A percentile compares a stretch with the other conserved stretches of the same genome.
Evolutionary conservation across 2,329 filamentous ascomycete genomes (phyloP).

Genomic region (Cladosporium sphaerospermum): DNA sequence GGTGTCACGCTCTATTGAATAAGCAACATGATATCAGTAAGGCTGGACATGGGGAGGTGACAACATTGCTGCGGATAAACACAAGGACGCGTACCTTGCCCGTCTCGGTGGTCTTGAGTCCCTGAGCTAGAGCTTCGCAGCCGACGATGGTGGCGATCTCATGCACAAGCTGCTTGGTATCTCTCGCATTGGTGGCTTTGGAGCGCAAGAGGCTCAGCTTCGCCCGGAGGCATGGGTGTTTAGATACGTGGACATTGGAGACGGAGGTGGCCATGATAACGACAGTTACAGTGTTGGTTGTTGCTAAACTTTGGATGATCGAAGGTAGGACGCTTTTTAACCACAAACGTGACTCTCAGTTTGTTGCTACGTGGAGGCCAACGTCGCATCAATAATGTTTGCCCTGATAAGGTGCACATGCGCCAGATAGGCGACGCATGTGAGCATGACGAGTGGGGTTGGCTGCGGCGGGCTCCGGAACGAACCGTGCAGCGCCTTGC

Average conservation of each 20-base stretch:
- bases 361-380: slow-evolving; percentile 8
- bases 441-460: neutral
- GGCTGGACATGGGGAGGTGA: neutral
- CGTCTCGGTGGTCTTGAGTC: slow-evolving; percentile 51
- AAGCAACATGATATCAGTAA: neutral
- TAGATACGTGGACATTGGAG: slow-evolving; percentile 65
- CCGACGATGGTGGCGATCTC: slow-evolving; percentile 80
- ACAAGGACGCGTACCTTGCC: slow-evolving; percentile 54
- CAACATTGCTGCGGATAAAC: neutral
- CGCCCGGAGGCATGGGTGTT: slow-evolving; percentile 76
- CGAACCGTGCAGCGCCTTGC: too few relatives aligned
- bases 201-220: slow-evolving; percentile 90
- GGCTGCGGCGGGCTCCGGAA: too few relatives aligned
- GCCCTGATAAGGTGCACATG: slow-evolving; percentile 3
- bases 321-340: neutral
- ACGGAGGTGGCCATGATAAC: slow-evolving; percentile 32
- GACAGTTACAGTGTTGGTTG: neutral
- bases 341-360: neutral
- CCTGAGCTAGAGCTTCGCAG: slow-evolving; percentile 68
- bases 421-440: slow-evolving; percentile 8
- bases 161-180: slow-evolving; percentile 76
- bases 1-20: slow-evolving; percentile 63
- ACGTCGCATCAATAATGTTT: slow-evolving; percentile 4
- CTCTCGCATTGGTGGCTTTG: slow-evolving; percentile 59
- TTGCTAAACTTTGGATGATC: neutral